Conservation (phyloP, 192 early-diverging fungal genomes). For the Rhizophagus sp. region DNA sequence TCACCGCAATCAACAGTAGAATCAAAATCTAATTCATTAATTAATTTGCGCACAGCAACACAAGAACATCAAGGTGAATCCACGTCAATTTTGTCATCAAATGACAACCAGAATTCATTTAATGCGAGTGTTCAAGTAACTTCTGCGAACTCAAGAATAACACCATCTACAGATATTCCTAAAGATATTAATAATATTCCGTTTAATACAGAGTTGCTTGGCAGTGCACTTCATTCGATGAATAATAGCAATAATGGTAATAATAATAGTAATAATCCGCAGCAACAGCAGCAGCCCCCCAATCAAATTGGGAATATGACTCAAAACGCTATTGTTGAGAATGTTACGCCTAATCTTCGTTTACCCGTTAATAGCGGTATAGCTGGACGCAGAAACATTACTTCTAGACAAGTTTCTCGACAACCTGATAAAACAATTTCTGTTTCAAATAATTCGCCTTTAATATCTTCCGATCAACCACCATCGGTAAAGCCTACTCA, state of each 20-base stretch:
- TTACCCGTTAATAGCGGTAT: neutral
- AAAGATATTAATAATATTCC: neutral
- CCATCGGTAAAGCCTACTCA: neutral
- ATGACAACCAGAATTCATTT: neutral
- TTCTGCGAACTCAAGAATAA: neutral
- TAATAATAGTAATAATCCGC: neutral
- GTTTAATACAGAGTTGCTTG: neutral
- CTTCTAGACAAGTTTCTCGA: neutral
- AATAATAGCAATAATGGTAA: neutral
- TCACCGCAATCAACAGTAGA: neutral
- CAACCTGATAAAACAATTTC: conserved; percentile 10
- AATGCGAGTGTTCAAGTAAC: neutral
- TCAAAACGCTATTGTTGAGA: neutral
- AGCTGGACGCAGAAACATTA: conserved; percentile 4
- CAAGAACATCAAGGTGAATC: conserved; percentile 2
- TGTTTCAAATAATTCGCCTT: neutral
- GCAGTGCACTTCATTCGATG: neutral
- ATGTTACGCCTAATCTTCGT: conserved; percentile 2
- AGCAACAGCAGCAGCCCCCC: neutral
- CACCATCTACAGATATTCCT: neutral
- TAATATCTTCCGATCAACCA: neutral
- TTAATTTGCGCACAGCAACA: neutral
- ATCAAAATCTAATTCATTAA: neutral
- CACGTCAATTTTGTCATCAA: neutral
- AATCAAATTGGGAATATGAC: neutral